Evolutionary conservation across 106 monocot genomes (phyloP).

Genomic region (Allium sativum): DNA sequence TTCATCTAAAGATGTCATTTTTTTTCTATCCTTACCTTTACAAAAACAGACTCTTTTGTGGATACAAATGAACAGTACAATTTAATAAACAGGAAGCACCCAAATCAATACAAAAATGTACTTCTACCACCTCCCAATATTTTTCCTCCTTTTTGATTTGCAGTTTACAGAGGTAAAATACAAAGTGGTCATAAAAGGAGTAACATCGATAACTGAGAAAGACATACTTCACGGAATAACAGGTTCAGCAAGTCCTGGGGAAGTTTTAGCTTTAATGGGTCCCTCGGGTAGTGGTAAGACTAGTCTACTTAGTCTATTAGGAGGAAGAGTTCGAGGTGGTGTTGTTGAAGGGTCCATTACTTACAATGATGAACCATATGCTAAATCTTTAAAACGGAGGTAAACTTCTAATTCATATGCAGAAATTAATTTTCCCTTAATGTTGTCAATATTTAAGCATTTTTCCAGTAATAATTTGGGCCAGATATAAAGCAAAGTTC

Average conservation of each 20-base stretch:
- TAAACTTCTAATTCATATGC: constrained; percentile 1
- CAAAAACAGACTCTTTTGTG: not conserved
- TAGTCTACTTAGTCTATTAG: constrained; percentile 63
- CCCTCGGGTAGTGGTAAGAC: constrained; percentile 89
- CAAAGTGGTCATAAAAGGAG: constrained; percentile 53
- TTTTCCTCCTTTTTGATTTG: constrained; percentile 17
- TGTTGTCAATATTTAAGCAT: too few relatives aligned
- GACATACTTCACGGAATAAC: constrained; percentile 64
- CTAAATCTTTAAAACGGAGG: constrained; percentile 76
- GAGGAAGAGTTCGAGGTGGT: constrained; percentile 42
- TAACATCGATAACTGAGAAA: constrained; percentile 54
- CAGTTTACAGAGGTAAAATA: constrained; percentile 82
- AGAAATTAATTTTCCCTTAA: too few relatives aligned
- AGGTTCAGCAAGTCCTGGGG: constrained; percentile 77
- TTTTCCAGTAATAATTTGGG: too few relatives aligned
- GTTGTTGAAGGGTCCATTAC: constrained; percentile 46
- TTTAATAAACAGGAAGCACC: not conserved
- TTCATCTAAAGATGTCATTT: constrained; percentile 6
- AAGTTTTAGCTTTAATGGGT: constrained; percentile 77
- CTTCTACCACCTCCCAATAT: constrained; percentile 3
- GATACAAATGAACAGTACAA: not conserved
- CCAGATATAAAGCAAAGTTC: too few relatives aligned
- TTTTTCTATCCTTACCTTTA: not conserved
- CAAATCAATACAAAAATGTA: constrained; percentile 2
- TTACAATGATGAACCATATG: constrained; percentile 65